These are phyloP conservation scores for Talaromyces nanjingensis DNA, from an alignment of 495 filamentous ascomycete species.

Conservation along the genomic window DNA sequence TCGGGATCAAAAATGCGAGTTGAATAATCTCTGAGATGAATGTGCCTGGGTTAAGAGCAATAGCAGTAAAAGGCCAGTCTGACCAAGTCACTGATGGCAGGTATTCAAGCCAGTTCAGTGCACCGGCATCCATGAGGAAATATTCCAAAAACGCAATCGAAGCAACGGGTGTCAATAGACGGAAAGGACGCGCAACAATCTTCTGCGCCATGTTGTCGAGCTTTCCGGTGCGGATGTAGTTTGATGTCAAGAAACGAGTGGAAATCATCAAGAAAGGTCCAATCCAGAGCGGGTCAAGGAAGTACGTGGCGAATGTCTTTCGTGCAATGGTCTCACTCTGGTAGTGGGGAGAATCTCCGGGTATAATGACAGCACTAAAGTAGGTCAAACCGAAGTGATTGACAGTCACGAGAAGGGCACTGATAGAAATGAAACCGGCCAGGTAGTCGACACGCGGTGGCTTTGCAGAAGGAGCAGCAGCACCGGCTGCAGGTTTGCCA, in stretches of 20 bases:
- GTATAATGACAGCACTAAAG: slow-evolving; percentile 22
- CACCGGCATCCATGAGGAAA: slow-evolving; percentile 35
- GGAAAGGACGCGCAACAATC: slow-evolving; percentile 26
- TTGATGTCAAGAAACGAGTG: slow-evolving; percentile 28
- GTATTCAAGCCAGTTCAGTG: slow-evolving; percentile 29
- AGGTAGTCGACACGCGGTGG: slow-evolving; percentile 29
- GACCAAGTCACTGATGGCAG: slow-evolving; percentile 36
- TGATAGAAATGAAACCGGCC: slow-evolving; percentile 31
- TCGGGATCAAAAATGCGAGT: slow-evolving; percentile 34
- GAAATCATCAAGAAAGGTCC: slow-evolving; percentile 37
- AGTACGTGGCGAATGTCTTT: slow-evolving; percentile 25
- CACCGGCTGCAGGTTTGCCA: not conserved
- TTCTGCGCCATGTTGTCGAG: slow-evolving; percentile 29
- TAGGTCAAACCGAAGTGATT: slow-evolving; percentile 32
- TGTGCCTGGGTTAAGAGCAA: slow-evolving; percentile 22
- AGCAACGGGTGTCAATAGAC: slow-evolving; percentile 31
- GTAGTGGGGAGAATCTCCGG: slow-evolving; percentile 23
- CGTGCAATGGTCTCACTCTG: slow-evolving; percentile 25
- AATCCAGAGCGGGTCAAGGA: slow-evolving; percentile 33
- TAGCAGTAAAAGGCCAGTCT: slow-evolving; percentile 29
- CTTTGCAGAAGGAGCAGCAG: slow-evolving; percentile 12
- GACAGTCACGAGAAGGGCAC: slow-evolving; percentile 27
- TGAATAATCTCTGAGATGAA: slow-evolving; percentile 30
- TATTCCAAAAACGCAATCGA: slow-evolving; percentile 30
- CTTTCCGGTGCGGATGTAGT: slow-evolving; percentile 28